These are phyloP conservation scores for Phyllosticta citribraziliensis DNA, from an alignment of 2,329 filamentous ascomycete species.

Conservation along the genomic window DNA sequence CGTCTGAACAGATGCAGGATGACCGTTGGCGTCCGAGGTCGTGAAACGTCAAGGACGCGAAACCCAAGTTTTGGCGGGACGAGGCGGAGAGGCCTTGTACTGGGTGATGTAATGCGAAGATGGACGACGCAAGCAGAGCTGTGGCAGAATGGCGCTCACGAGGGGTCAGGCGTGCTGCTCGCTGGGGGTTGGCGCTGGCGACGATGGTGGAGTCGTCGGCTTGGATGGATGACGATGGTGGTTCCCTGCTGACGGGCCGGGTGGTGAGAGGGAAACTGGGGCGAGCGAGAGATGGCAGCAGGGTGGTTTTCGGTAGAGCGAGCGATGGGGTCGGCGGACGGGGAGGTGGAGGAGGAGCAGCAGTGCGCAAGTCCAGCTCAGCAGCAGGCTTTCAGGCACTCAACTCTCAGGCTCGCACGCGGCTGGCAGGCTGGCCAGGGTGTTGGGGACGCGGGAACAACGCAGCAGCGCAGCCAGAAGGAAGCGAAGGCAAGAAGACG, in stretches of 20 bases:
- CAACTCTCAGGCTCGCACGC: background rate
- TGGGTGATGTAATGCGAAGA: conserved; percentile 11
- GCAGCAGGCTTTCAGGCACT: background rate
- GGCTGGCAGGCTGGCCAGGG: background rate
- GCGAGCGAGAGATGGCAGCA: background rate
- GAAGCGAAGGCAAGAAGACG: no score
- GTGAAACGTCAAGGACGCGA: conserved; percentile 10
- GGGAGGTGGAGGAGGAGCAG: background rate
- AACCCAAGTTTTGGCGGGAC: conserved; percentile 7
- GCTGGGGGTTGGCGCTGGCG: background rate
- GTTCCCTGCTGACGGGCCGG: background rate
- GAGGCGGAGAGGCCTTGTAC: background rate
- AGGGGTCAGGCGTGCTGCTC: conserved; percentile 6
- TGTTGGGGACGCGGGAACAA: no score
- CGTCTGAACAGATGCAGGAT: conserved; percentile 9
- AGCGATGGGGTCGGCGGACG: background rate
- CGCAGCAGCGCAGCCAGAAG: no score
- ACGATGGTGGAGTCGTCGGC: conserved; percentile 4
- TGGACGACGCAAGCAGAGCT: conserved; percentile 5
- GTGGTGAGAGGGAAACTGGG: background rate
- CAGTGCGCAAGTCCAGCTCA: background rate
- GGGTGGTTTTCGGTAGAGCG: background rate
- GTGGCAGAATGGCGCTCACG: conserved; percentile 2
- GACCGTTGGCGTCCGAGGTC: conserved; percentile 10
- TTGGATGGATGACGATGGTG: background rate